Percentiles rank a stretch among this genome's conserved stretches.
phyloP scores from a whole-genome alignment of 2,329 filamentous ascomycete genomes.

The Colletotrichum zoysiae region DNA sequence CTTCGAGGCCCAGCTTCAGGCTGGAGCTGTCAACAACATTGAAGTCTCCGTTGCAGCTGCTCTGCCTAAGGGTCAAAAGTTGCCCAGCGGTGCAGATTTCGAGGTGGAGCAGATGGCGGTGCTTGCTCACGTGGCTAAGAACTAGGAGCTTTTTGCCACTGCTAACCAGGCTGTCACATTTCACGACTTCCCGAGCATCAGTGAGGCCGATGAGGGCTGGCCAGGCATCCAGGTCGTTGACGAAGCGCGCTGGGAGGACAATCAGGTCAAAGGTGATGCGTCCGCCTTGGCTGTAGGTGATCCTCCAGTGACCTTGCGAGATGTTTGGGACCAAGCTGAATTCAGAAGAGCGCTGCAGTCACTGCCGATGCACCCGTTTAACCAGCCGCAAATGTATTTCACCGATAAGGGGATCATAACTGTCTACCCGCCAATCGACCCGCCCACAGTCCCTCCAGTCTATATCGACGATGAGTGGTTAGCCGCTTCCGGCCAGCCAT shows the following conservation, averaged over 20 bases:
- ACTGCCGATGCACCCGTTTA: not conserved
- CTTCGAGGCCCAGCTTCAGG: slow-evolving; percentile 79
- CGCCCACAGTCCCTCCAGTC: not conserved
- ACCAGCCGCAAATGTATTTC: not conserved
- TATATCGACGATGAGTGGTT: not conserved
- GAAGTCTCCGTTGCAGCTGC: slow-evolving; percentile 83
- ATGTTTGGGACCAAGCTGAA: slow-evolving; percentile 36
- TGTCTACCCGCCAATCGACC: slow-evolving; percentile 15
- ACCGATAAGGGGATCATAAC: not conserved
- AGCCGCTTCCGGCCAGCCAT: not conserved
- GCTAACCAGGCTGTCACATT: slow-evolving; percentile 1
- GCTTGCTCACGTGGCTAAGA: slow-evolving; percentile 76
- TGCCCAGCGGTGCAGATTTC: slow-evolving; percentile 70
- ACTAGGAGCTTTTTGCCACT: slow-evolving; percentile 46
- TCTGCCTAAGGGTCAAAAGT: slow-evolving; percentile 70
- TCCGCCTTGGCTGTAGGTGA: slow-evolving; percentile 25
- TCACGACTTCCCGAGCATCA: not conserved
- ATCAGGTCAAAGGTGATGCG: slow-evolving; percentile 10
- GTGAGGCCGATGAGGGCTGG: not conserved
- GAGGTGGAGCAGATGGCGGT: slow-evolving; percentile 85
- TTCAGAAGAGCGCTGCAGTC: slow-evolving; percentile 14
- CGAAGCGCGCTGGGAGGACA: not conserved
- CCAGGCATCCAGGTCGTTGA: not conserved
- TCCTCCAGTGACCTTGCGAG: slow-evolving; percentile 25
- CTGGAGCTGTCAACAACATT: slow-evolving; percentile 78